Base-by-base conservation (phyloP, 2,329 filamentous ascomycete genomes). In the Furcasterigmium furcatum region DNA sequence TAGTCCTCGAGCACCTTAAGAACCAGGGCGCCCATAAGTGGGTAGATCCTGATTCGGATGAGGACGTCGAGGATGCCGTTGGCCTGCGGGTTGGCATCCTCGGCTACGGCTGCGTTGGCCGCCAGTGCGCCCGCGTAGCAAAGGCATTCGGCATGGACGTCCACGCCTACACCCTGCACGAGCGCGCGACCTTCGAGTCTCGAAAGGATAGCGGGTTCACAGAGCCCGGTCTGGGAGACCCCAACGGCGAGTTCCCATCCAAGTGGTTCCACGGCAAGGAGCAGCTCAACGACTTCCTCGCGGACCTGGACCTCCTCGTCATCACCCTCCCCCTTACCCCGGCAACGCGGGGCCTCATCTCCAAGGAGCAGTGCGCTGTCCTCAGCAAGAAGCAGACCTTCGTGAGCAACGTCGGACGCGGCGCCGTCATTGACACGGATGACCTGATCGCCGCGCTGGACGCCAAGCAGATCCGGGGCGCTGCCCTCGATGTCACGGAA, bases 401-500 rank as follows among this genome's bases (percentile, higher is more conserved):
- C 50, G 56, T 92, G 7, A 77, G 80, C 43, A 91, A 92, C 56
- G 86, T 91, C 51, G 80, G 83, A 0, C 77, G 88, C 3, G 88
- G 74, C 0, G 65, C 67, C 0, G 64, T 78, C 13, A 58, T 79
- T 18, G 56, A 72, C 41, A 74, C 71, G 2, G 65, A 75, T 2
- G 84, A 85, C 0, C 66, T 91, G 10, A 64, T 76, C 16, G 68
- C 70, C 2, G 84, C 85, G 0, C 65, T 91, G 10, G 64, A 75
- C 29, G 51, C 51, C 3, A 70, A 60, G 5, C 38, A 58, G 13
- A 68, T 74, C 40, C 57, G 71, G 3, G 88, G 88, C 24, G 88
- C 88, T 0, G 87, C 87, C 2, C 65, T 92, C 32, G 88, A 91
- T 59, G 88, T 92, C 1, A 87, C 87, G 2, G 87, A 91, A 49